A percentile compares a stretch with the other conserved stretches of the same genome.
phyloP scores from a whole-genome alignment of 2,329 filamentous ascomycete species.

The Fusarium mangiferae region DNA sequence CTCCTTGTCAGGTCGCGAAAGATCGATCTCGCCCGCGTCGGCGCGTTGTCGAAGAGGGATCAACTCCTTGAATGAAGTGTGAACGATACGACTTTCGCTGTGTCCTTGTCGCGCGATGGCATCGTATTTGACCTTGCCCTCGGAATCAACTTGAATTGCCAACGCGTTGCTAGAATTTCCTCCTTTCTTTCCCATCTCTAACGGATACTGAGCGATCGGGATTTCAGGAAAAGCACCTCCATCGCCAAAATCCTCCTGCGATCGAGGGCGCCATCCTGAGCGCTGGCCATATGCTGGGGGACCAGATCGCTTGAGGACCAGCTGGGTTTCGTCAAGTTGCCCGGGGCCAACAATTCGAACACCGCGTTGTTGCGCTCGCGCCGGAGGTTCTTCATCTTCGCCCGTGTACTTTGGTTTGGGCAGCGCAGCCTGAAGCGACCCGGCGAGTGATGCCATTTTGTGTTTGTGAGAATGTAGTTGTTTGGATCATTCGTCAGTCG shows the following conservation, averaged over 20 bases:
- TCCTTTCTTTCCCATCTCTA: slow-evolving; percentile 91
- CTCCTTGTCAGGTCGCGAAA: slow-evolving; percentile 86
- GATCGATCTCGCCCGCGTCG: slow-evolving; percentile 88
- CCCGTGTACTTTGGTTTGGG: slow-evolving; percentile 92
- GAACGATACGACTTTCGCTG: slow-evolving; percentile 82
- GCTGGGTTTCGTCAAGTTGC: slow-evolving; percentile 84
- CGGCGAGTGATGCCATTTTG: slow-evolving; percentile 72
- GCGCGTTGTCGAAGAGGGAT: slow-evolving; percentile 94
- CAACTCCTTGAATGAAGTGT: slow-evolving; percentile 95
- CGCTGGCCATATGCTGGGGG: slow-evolving; percentile 90
- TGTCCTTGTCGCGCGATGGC: slow-evolving; percentile 93
- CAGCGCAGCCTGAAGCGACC: slow-evolving; percentile 80
- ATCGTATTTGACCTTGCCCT: slow-evolving; percentile 96
- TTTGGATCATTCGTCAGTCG: slow-evolving; percentile 34
- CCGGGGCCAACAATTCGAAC: slow-evolving; percentile 83
- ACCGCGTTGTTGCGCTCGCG: slow-evolving; percentile 78
- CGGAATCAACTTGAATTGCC: slow-evolving; percentile 88
- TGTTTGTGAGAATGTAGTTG: slow-evolving; percentile 35
- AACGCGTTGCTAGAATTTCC: slow-evolving; percentile 83
- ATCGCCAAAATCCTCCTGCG: slow-evolving; percentile 92
- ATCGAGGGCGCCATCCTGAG: slow-evolving; percentile 88
- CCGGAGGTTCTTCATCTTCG: slow-evolving; percentile 83
- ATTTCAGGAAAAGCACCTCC: slow-evolving; percentile 97
- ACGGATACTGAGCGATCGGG: slow-evolving; percentile 91
- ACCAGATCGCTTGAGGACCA: slow-evolving; percentile 84